Base-by-base conservation (phyloP, 2,329 filamentous ascomycete species). In the Dactylonectria estremocensis region DNA sequence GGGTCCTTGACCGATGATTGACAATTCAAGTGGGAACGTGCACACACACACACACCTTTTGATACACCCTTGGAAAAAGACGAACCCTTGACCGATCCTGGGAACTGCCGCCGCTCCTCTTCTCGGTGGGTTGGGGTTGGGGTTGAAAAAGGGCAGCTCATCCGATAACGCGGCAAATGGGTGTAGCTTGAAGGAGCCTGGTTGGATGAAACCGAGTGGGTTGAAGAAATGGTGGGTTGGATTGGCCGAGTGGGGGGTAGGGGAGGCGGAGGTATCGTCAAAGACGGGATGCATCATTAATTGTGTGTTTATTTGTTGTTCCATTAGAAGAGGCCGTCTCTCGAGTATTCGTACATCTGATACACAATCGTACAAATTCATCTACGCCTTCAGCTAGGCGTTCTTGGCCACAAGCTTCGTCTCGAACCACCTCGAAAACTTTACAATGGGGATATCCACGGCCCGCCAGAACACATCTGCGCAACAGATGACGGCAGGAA, bases 121-220 rank as follows among this genome's bases (percentile, higher is more conserved):
- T 28, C 24, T 45, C 20, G 54, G 61, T 64, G 61, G 52, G 60
- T 62, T 62, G 60, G 60, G 61, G 61, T 63, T 63, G 46, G 20
- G 46, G 50, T 50, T 52, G 43, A 64, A 59, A 58, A 50, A 61
- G 63, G 63, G 62, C 54, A 60, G 50, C 62, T 59, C 31, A 31
- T 16, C 52, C 40, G 40, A 18, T 22, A 46, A 11, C 3, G 16
- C 1, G 4, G n/a, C 18, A 18, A 11, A 20, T 14, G 56, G 49
- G 46, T 16, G 18, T 24, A 45, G 49, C 14, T 33, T 10, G 24
- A 37, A 10, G 45, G 14, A 6, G 6, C 13, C 24, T 31, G 46
- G 33, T 52, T n/a, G 20, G 33, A 61, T 43, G 45, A 31, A 7
- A 7, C 24, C 24, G 13, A 14, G 46, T 28, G 28, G 13, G n/a